phyloP scores from a whole-genome alignment of 2,329 filamentous ascomycete species.

The Pseudogymnoascus sp. region DNA sequence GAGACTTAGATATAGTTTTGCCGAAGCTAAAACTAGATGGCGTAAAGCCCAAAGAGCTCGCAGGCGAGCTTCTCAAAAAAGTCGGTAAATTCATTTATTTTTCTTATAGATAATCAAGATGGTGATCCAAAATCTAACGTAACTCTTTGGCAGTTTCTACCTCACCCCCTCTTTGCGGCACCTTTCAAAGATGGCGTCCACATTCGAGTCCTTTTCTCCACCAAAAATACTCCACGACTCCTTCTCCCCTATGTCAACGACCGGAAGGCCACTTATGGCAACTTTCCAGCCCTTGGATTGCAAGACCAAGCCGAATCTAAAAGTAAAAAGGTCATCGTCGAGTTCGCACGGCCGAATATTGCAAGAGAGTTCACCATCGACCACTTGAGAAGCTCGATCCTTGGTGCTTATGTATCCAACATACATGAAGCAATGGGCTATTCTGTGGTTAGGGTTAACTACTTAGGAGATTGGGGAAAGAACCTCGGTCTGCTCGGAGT shows the following conservation, averaged over 20 bases:
- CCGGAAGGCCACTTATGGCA: constrained; percentile 50
- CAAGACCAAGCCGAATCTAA: constrained; percentile 38
- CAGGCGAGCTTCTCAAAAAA: too few species aligned
- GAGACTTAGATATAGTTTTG: too few species aligned
- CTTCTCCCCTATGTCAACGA: constrained; percentile 54
- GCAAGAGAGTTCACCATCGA: constrained; percentile 61
- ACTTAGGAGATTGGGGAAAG: constrained; percentile 63
- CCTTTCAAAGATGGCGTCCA: constrained; percentile 51
- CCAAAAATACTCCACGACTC: constrained; percentile 46
- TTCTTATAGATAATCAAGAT: too few species aligned
- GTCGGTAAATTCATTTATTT: too few species aligned
- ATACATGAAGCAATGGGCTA: constrained; percentile 54
- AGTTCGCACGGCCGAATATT: constrained; percentile 62
- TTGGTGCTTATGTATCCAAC: constrained; percentile 58
- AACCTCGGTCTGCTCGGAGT: constrained; percentile 58
- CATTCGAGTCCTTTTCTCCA: constrained; percentile 60
- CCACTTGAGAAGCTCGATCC: constrained; percentile 59
- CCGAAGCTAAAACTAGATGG: neutral
- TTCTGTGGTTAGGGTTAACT: constrained; percentile 59
- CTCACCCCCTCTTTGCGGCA: constrained; percentile 49
- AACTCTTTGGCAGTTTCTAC: constrained; percentile 40
- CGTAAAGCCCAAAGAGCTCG: too few species aligned
- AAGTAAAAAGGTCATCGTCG: constrained; percentile 45
- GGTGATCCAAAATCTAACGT: too few species aligned
- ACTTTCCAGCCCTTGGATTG: constrained; percentile 51